Base-by-base conservation (phyloP, 139 green algal genomes). In the Coelastrella sp. region DNA sequence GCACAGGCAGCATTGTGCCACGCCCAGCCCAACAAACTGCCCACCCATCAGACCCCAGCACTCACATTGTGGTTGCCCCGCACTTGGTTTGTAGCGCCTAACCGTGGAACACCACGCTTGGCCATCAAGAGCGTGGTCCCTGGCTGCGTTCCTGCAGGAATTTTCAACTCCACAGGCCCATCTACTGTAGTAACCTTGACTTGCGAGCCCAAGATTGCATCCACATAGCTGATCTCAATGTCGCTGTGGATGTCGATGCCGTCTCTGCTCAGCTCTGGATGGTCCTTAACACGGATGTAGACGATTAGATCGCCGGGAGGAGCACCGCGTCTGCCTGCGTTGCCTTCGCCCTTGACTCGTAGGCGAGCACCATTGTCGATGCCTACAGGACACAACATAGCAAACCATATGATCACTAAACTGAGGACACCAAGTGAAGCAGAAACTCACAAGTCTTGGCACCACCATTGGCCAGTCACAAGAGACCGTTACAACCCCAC, bases 121-220 rank as follows among this genome's bases (percentile, higher is more conserved):
- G 95, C 93, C 98, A 99, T 99, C 22, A 99, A 94, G 89, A 99
- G 93, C 7, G 97, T 99, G 4, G 98, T 99, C 77, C 96, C 97
- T 0, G 98, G 98, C 95, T 99, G 98, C 8, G 97, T 99, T 75
- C 98, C 98, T 5, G 93, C 80, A 16, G 98, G 98, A 66, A 99
- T 97, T 91, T 99, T 99, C 13, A 99, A 94, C 91, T 99, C 98
- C 73, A 99, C 98, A 60, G 93, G 80, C 0, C 97, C 98, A 89
- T 99, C 98, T 22, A 99, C 97, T 4, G 97, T 99, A 4, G 93
- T 95, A 3, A 98, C 95, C 90, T 97, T 96, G 85, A 95, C 93
- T 54, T 83, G 76, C 65, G 76, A 97, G 22, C 98, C 98, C 54
- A 99, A 94, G 90, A 99, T 99, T 56, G 98, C 98, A 65, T 99